Base-by-base conservation (phyloP, 1,139 yeast genomes). In the Wickerhamomyces sp. region DNA sequence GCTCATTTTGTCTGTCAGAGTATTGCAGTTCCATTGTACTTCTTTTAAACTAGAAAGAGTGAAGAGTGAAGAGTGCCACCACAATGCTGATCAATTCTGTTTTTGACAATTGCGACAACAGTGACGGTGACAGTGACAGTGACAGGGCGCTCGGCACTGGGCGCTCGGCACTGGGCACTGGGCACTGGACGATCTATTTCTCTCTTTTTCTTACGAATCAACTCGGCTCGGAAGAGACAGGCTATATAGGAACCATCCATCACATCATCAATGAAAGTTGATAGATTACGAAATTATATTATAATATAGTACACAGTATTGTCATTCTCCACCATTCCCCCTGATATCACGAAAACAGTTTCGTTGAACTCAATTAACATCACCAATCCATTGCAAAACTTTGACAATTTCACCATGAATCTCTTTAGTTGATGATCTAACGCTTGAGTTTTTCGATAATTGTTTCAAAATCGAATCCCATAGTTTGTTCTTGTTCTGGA, bases 351-450 rank as follows among this genome's bases (percentile, higher is more conserved):
- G 18, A 23, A 9, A 29, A 29, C 31, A 14, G 7, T 23, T 7
- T 11, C 15, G 13, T 9, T 30, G 14, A 9, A 8, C 14, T 23
- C 14, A 31, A 10, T 27, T 14, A 23, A n/a, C 18, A 26, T 71
- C 76, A 13, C 83, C 77, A 36, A 81, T 72, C 95, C 95, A 87
- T 57, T 86, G 87, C 88, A 94, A 85, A n/a, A 85, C 88, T 57
- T 81, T 78, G 72, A 84, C 78, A 53, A 87, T 83, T 56, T 87
- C 96, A 7, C 96, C 96, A 55, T 82, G 85, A 40, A 80, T 72
- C 59, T 87, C 95, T 43, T 78, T 67, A 50, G 82, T 76, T 42
- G 79, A 72, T 39, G 72, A 69, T 39, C 79, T 72, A 30, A 89
- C 77, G 55, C 83, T 83, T 33, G 83, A 67, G 57, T 88, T 85